Base-by-base conservation (phyloP, 148 eudicot species). In the Dianthus caryophyllus region DNA sequence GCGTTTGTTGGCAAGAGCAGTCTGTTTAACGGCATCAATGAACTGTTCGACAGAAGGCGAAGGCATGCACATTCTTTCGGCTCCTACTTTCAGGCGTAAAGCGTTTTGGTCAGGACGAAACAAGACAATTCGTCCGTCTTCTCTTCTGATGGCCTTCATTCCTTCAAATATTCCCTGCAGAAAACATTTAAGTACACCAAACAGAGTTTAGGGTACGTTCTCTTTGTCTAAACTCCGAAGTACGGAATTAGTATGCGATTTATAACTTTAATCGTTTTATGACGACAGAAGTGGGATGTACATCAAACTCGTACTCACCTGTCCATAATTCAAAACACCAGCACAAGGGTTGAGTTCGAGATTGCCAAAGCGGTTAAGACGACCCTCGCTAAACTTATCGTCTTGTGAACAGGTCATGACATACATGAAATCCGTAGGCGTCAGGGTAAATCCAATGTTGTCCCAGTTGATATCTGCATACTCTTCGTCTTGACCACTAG, bases 361-460 rank as follows among this genome's bases (percentile, higher is more conserved):
- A 38, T 70, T 73, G 46, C 85, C 82, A 58, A 62, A 82, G 18
- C 51, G 82, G 39, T 29, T 36, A n/a, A 82, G 80, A 22, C 74
- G 72, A 3, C 99, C 97, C 41, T 83, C 80, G 1, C 68, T 52
- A 57, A 86, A 94, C 33, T 41, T 24, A 18, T 78, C 82, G 16
- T 82, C 83, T 48, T 56, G 25, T 4, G 76, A 63, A 56, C 85
- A 81, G 68, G 90, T 94, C 76, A 85, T 84, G 30, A 47, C 48
- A 61, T 88, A 94, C 97, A 94, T 94, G 66, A 75, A 86, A 66
- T 94, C 99, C 9, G 99, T 88, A 29, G 78, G 83, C 47, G 71
- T 77, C 9, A 90, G 67, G 51, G 84, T 73, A 50, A 90, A 94
- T 17, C 93, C 96, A 8, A 94, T 77, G 62, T 76, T 78, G 44